Conservation (phyloP, 495 filamentous ascomycete genomes). For the Aspergillus cavernicola region DNA sequence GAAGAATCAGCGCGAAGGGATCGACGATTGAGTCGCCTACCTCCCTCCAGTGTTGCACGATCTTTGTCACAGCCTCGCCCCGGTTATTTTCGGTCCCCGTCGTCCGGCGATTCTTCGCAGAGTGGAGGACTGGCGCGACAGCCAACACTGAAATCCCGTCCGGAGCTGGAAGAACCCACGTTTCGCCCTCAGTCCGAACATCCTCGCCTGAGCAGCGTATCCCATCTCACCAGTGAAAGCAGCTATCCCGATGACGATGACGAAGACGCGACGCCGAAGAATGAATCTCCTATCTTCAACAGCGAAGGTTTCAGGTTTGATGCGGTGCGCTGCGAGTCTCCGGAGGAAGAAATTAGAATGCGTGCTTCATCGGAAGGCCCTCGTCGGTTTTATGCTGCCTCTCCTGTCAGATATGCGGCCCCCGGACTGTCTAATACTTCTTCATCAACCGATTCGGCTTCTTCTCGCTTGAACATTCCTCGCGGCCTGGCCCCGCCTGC, state of each 20-base stretch:
- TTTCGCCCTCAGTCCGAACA: slow-evolving; percentile 69
- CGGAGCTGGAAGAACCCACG: slow-evolving; percentile 57
- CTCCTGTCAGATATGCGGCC: slow-evolving; percentile 7
- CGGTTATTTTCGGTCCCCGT: slow-evolving; percentile 65
- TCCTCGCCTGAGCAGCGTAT: slow-evolving; percentile 65
- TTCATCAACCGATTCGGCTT: slow-evolving; percentile 43
- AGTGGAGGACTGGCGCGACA: slow-evolving; percentile 26
- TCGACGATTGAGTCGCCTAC: slow-evolving; percentile 77
- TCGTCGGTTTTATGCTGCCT: slow-evolving; percentile 22
- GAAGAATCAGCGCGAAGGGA: slow-evolving; percentile 66
- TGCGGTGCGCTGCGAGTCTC: slow-evolving; percentile 45
- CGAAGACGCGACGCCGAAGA: slow-evolving; percentile 31
- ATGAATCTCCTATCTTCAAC: slow-evolving; percentile 19
- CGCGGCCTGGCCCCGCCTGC: slow-evolving; percentile 51
- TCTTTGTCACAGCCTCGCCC: slow-evolving; percentile 66
- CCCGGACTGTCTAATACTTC: slow-evolving; percentile 26
- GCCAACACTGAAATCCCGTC: slow-evolving; percentile 43
- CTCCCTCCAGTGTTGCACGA: slow-evolving; percentile 75
- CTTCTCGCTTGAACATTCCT: slow-evolving; percentile 43
- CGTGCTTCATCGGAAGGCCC: slow-evolving; percentile 16
- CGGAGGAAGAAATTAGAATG: slow-evolving; percentile 35
- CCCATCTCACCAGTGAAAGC: slow-evolving; percentile 47
- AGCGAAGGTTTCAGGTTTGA: slow-evolving; percentile 36
- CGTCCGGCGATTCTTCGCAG: slow-evolving; percentile 30
- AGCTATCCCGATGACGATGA: slow-evolving; percentile 22